Base-by-base conservation (phyloP, 2,329 filamentous ascomycete species). In the Fusarium caatingaense region DNA sequence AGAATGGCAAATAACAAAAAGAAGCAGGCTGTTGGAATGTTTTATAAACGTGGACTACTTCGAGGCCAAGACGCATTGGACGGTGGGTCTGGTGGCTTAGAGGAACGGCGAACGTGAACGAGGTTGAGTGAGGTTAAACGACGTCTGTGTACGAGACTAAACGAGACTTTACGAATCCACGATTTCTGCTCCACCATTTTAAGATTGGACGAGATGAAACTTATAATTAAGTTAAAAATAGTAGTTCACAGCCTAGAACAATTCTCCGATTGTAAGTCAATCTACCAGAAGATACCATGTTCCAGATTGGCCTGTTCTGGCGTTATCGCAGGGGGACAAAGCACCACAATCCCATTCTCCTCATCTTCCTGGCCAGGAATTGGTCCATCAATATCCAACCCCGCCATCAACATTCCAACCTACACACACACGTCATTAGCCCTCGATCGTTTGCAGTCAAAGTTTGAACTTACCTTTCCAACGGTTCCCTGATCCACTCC, bases 291-390 rank as follows among this genome's bases (percentile, higher is more conserved):
- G 3, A 56, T n/a, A 18, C 16, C 49, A 5, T 60, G 60, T 1
- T 42, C 53, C 9, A 56, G 8, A 1, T 44, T 23, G 3, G n/a
- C 20, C 8, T 47, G 46, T 16, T 50, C 47, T 7, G 34, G 40
- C 4, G 27, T 40, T 16, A 16, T 23, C 6, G 40, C 16, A 2
- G 44, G 30, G 5, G 67, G 67, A 6, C 66, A 69, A 23, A 70
- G 40, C 20, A 69, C 58, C n/a, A 70, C 62, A 0, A 70, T 63
- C 1, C 61, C 67, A 11, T 70, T 70, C 27, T 66, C 57, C 1
- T 59, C 58, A 5, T 70, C 67, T 27, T 70, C 67, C 20, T 70
- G 67, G 0, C 67, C 66, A 2, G 55, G 66, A 13, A 70, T 56
- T 0, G 67, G 66, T 13, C 23, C 46, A 40, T 65, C 41, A 5